Conservation (phyloP, 2,329 filamentous ascomycete species). For the Aspergillus sp. region DNA sequence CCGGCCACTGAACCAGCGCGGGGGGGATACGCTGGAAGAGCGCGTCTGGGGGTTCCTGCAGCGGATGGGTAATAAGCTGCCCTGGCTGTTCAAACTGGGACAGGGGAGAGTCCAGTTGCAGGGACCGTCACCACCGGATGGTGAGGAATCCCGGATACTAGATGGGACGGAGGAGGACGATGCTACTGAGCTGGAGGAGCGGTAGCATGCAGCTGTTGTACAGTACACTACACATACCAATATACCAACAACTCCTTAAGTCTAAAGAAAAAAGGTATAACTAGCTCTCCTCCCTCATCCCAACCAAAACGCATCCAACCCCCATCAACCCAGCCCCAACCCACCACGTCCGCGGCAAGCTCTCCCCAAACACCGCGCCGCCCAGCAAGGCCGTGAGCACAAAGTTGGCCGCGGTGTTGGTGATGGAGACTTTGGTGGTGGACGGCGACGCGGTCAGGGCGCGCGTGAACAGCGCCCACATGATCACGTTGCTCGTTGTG, state of each 20-base stretch:
- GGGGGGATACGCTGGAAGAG: slow-evolving; percentile 23
- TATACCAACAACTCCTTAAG: background rate
- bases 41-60: slow-evolving; percentile 31
- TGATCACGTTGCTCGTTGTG: slow-evolving; percentile 52
- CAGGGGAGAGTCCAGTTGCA: slow-evolving; percentile 7
- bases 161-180: slow-evolving; percentile 46
- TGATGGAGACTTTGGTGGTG: slow-evolving; percentile 54
- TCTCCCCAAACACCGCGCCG: slow-evolving; percentile 48
- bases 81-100: slow-evolving; percentile 10
- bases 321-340: slow-evolving; percentile 51
- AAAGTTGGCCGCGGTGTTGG: slow-evolving; percentile 57
- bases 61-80: slow-evolving; percentile 16
- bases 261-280: background rate
- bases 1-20: slow-evolving; percentile 10
- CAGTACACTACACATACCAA: background rate
- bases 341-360: slow-evolving; percentile 51
- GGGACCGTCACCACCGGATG: slow-evolving; percentile 5
- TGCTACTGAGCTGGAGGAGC: slow-evolving; percentile 38
- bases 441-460: slow-evolving; percentile 51
- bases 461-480: slow-evolving; percentile 57
- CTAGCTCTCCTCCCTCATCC: slow-evolving; percentile 43
- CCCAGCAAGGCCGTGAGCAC: slow-evolving; percentile 52
- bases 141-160: slow-evolving; percentile 32
- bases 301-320: slow-evolving; percentile 54
- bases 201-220: slow-evolving; percentile 8